A percentile compares a stretch with the other conserved stretches of the same genome.
Conservation (phyloP, 768 basidiomycete species). For the Panellus pusillus region DNA sequence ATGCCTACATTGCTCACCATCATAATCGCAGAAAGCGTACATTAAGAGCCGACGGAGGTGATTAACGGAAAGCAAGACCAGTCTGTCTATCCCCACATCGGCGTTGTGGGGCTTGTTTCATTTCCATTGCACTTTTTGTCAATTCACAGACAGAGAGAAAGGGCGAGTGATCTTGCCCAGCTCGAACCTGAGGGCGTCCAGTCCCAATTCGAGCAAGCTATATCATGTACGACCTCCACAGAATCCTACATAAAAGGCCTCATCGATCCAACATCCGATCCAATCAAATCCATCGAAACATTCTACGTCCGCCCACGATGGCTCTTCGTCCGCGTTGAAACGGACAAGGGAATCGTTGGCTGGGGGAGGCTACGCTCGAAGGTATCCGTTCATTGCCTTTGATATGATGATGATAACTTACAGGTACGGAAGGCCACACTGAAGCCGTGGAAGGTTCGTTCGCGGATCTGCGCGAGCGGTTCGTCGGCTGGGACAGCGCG, state of each 20-base stretch:
- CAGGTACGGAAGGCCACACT: conserved; percentile 46
- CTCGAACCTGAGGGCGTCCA: too few relatives aligned
- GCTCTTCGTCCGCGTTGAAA: conserved; percentile 74
- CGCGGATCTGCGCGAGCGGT: conserved; percentile 56
- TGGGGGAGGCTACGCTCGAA: conserved; percentile 77
- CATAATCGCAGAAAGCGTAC: too few relatives aligned
- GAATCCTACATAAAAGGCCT: background rate
- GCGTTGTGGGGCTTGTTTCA: too few relatives aligned
- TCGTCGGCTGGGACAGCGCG: conserved; percentile 60
- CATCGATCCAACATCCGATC: background rate
- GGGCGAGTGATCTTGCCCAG: too few relatives aligned
- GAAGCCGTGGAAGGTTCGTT: conserved; percentile 73
- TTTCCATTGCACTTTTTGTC: too few relatives aligned
- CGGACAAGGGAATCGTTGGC: conserved; percentile 59
- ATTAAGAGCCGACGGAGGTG: too few relatives aligned
- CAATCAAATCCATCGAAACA: conserved; percentile 33
- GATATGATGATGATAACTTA: background rate
- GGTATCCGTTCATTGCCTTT: background rate
- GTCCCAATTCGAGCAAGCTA: too few relatives aligned
- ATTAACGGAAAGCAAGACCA: too few relatives aligned
- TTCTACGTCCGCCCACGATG: conserved; percentile 74
- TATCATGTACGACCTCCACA: too few relatives aligned
- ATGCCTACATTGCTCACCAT: too few relatives aligned
- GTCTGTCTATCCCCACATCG: too few relatives aligned
- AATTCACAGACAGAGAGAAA: too few relatives aligned